Conservation (phyloP, 352 stramenopile species). For the Phytopythium delawarense region DNA sequence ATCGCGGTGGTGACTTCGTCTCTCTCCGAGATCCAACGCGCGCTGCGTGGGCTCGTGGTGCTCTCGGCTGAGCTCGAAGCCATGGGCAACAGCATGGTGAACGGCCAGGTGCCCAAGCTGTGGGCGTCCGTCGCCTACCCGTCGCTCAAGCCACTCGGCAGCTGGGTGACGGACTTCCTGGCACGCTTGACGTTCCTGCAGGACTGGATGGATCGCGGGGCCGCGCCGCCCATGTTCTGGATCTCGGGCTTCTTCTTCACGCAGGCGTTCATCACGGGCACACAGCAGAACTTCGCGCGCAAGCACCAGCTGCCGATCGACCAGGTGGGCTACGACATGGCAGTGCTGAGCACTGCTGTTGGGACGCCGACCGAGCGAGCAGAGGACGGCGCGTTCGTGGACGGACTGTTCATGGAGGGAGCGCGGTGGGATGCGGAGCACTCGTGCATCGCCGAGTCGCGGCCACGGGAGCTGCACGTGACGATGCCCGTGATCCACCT, state of each 20-base stretch:
- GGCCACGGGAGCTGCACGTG: constrained; percentile 83
- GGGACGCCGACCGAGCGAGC: constrained; percentile 45
- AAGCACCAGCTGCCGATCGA: constrained; percentile 91
- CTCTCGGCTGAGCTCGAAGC: constrained; percentile 90
- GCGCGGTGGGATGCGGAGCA: constrained; percentile 72
- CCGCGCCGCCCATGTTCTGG: constrained; percentile 88
- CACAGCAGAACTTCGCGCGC: constrained; percentile 91
- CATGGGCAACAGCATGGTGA: constrained; percentile 93
- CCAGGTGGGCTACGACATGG: constrained; percentile 88
- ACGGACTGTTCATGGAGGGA: constrained; percentile 90
- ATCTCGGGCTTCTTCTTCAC: constrained; percentile 95
- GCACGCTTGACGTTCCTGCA: constrained; percentile 76
- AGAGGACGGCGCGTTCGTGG: constrained; percentile 86
- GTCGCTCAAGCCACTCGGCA: constrained; percentile 90
- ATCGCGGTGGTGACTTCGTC: constrained; percentile 71
- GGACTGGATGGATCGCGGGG: constrained; percentile 74
- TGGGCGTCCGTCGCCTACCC: constrained; percentile 88
- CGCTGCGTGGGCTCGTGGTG: constrained; percentile 91
- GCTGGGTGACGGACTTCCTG: constrained; percentile 91
- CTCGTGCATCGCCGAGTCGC: constrained; percentile 80
- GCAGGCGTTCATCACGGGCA: constrained; percentile 93
- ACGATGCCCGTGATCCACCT: constrained; percentile 85
- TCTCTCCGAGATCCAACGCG: constrained; percentile 88
- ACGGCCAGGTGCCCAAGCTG: constrained; percentile 82
- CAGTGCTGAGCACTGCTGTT: constrained; percentile 52